Evolutionary conservation across 1,139 yeast genomes (phyloP).

Genomic region (Geotrichum klebahnii): DNA sequence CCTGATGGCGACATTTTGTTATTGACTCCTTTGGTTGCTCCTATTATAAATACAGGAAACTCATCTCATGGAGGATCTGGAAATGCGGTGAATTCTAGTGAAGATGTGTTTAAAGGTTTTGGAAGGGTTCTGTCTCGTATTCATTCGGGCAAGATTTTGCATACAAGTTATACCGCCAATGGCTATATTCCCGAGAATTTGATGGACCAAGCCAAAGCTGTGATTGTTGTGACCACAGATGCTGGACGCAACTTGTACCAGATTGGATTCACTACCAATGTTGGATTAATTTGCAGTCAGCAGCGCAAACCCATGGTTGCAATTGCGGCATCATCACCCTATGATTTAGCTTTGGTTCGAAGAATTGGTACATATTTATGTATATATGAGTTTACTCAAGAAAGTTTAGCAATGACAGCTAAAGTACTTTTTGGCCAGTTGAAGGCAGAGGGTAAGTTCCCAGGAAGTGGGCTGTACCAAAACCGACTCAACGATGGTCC

Average conservation of each 20-base stretch:
- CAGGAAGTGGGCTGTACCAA: constrained; percentile 45
- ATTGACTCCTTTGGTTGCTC: constrained; percentile 50
- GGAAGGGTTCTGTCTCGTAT: constrained; percentile 33
- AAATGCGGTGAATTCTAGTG: constrained; percentile 48
- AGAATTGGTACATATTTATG: constrained; percentile 57
- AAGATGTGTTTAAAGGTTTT: constrained; percentile 51
- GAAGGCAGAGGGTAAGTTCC: constrained; percentile 54
- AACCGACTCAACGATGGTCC: constrained; percentile 28
- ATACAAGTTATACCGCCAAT: constrained; percentile 62
- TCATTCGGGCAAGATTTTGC: constrained; percentile 49
- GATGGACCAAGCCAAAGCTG: constrained; percentile 53
- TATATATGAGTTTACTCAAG: constrained; percentile 57
- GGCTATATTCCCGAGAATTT: constrained; percentile 57
- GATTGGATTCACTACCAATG: constrained; percentile 59
- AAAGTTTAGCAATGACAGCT: constrained; percentile 50
- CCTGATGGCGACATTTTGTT: constrained; percentile 44
- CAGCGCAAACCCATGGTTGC: constrained; percentile 55
- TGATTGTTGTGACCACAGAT: constrained; percentile 58
- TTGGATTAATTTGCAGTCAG: constrained; percentile 52
- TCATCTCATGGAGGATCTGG: constrained; percentile 1
- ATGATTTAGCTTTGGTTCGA: constrained; percentile 55
- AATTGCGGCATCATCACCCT: constrained; percentile 63
- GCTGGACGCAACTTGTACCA: constrained; percentile 63
- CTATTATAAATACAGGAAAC: constrained; percentile 5
- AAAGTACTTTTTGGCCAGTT: constrained; percentile 54